phyloP scores from a whole-genome alignment of 169 alveolate genomes.

The Plasmodium relictum region DNA sequence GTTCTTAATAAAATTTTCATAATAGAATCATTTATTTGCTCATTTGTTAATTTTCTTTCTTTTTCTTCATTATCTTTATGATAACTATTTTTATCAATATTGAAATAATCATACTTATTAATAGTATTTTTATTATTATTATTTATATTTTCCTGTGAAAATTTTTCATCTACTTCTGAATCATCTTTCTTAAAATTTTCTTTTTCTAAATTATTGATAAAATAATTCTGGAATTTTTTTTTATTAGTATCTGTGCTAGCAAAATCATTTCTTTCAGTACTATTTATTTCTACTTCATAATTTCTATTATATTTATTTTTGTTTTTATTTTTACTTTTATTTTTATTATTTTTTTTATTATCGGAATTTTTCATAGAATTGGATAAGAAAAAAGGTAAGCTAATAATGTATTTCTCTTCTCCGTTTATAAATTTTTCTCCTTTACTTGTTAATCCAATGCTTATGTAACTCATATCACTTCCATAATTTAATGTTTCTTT shows the following conservation, averaged over 20 bases:
- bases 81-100: conserved; percentile 19
- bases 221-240: background rate
- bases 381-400: conserved; percentile 29
- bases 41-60: conserved; percentile 39
- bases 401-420: conserved; percentile 17
- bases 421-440: conserved; percentile 43
- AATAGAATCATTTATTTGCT: conserved; percentile 52
- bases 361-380: background rate
- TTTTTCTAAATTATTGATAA: background rate
- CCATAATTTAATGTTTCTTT: conserved; percentile 43
- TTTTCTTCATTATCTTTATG: conserved; percentile 23
- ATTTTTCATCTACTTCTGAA: background rate
- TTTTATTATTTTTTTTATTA: conserved; percentile 14
- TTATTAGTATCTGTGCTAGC: no score
- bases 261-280: background rate
- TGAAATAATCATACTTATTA: conserved; percentile 50
- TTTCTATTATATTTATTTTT: background rate
- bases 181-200: background rate
- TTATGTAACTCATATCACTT: conserved; percentile 49
- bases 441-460: conserved; percentile 50
- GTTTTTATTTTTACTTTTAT: background rate
- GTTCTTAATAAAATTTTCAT: conserved; percentile 68
- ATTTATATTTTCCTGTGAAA: background rate
- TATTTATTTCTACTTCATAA: background rate
- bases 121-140: background rate